Evolutionary conservation across 345 rosid species (phyloP), one percentile per base, ranked within the genome.

Genomic region (Corchorus capsularis): DNA sequence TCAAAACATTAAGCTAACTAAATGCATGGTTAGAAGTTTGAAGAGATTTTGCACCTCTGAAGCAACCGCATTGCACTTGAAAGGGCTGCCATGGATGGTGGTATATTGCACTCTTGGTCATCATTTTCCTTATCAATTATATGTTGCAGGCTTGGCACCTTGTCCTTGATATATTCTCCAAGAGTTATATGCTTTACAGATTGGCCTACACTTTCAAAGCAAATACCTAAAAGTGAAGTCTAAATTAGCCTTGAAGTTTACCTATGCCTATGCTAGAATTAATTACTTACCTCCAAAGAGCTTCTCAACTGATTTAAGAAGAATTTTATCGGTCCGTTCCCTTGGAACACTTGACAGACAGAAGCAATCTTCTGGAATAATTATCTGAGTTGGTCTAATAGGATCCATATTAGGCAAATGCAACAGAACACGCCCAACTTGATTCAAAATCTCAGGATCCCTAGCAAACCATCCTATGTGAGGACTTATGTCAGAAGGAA

Each of bases 391-490:
- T 41, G 92, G 96, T 79, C 41, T 80, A n/a, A 19, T 72, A n/a
- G 54, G 70, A 77, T 77, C 66, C 27, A 65, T 35, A 34, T 63
- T 75, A 79, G 93, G 84, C 63, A 84, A 82, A 80, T 83, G 83
- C 61, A 95, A 85, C 11, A 95, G 91, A 57, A 85, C 79, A 2
- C 59, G 79, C 13, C 99, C 98, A 41, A 95, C 96, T 16, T 67
- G 80, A 74, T 83, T 92, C 80, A 95, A 80, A 78, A 85, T 85
- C 55, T 62, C 71, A 17, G 98, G 90, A 79, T 93, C 92, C 80
- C 93, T 72, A 63, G 99, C 94, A 89, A 95, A 95, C 98, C 98
- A 95, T 79, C 98, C 99, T 95, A 83, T 7, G 72, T 10, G 37
- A 81, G 50, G 47, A 77, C 17, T 20, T 77, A 39, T 35, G 56